Base-by-base conservation (phyloP, 1,284 basidiomycete species). In the Golubevia sp. region DNA sequence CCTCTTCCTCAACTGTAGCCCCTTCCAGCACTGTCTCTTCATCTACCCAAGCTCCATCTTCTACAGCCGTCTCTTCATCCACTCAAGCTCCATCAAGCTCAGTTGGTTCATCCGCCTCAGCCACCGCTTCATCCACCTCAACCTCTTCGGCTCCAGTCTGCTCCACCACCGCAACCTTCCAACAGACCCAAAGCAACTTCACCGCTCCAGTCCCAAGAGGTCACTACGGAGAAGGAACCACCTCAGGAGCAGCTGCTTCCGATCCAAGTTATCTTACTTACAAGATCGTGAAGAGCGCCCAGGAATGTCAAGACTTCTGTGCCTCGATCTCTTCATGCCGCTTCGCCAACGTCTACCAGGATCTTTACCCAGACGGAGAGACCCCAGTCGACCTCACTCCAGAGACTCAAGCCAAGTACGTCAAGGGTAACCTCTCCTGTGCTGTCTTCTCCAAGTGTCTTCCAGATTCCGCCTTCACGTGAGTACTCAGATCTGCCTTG, bases 301-400 rank as follows among this genome's bases (percentile, higher is more conserved):
- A 61, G 20, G 58, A 58, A 23, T 71, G 70, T 55, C 59, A 68
- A 21, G 21, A 30, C 20, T 56, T 51, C 27, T 71, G 70, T 59
- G 64, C 66, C 59, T 26, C 57, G 38, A 59, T 38, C 23, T 15
- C 21, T 20, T 63, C 59, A 25, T 71, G 70, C 49, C 56, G 25
- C 24, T 71, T 68, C 30, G 66, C 65, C 67, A 71, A 71, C 67
- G n/a, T 70, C 24, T 70, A 70, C 64, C 68, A 70, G 59, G 68
- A 70, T 61, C 64, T 66, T 13, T 44, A 44, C 38, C 38, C 38
- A 44, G 38, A 44, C 11, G 38, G 38, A 13, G 38, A 44, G 18
- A 44, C 38, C 18, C 38, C 38, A 13, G 11, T 18, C 18, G 38
- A 44, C 18, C 18, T 44, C 11, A 8, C 38, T 13, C 38, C 38